Percentiles rank a stretch among this genome's conserved stretches.
Evolutionary conservation across 2,329 filamentous ascomycete species (phyloP).

Genomic region (Aspergillus sp.): DNA sequence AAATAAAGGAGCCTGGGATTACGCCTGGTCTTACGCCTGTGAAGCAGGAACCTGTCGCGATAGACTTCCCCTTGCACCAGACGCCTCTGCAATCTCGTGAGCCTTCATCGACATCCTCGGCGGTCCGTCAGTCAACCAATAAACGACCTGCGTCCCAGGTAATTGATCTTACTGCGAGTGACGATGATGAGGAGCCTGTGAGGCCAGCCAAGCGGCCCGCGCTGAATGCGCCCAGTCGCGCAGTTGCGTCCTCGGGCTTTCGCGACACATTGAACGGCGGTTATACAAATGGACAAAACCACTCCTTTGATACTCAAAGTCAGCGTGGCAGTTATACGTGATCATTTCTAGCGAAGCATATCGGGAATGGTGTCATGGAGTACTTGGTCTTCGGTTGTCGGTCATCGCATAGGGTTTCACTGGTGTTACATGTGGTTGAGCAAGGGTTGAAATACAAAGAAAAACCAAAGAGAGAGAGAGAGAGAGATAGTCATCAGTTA

Average conservation of each 20-base stretch:
- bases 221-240: slow-evolving; percentile 14
- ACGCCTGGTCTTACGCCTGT: slow-evolving; percentile 24
- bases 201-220: slow-evolving; percentile 28
- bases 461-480: background rate
- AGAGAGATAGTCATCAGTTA: background rate
- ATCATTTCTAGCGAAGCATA: slow-evolving; percentile 10
- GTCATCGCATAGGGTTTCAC: slow-evolving; percentile 1
- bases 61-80: slow-evolving; percentile 20
- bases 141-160: slow-evolving; percentile 43
- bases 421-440: slow-evolving; percentile 7
- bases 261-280: slow-evolving; percentile 14
- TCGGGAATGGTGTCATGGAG: slow-evolving; percentile 13
- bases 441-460: background rate
- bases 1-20: slow-evolving; percentile 36
- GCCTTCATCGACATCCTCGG: slow-evolving; percentile 32
- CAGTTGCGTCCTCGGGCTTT: slow-evolving; percentile 14
- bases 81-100: slow-evolving; percentile 31
- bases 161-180: slow-evolving; percentile 49
- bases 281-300: slow-evolving; percentile 13
- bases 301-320: slow-evolving; percentile 10
- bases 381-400: slow-evolving; percentile 4
- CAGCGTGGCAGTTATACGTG: slow-evolving; percentile 9
- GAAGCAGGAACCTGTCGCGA: slow-evolving; percentile 27
- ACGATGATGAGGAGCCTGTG: slow-evolving; percentile 41
- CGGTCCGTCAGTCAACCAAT: slow-evolving; percentile 26